Base-by-base conservation (phyloP, 1,284 basidiomycete genomes). In the Austroboletus novae-zelandiae region DNA sequence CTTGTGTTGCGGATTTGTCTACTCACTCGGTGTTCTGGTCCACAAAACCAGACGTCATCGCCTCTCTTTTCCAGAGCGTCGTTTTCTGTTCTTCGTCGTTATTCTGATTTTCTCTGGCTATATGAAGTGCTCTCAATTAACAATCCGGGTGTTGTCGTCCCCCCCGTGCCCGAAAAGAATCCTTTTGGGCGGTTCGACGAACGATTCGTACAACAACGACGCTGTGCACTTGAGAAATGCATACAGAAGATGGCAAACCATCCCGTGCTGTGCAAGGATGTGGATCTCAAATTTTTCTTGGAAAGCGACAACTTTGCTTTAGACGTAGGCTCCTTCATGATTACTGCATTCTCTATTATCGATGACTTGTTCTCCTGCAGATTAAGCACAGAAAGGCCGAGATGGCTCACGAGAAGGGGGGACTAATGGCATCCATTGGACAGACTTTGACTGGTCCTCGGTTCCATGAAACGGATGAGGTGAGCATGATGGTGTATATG, bases 91-190 rank as follows among this genome's bases (percentile, higher is more conserved):
- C 82, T 99, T 8, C 83, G 96, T 17, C 86, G 96, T 20, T 99
- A 97, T 71, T 93, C 91, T 18, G 97, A 99, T 70, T 99, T 99
- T 65, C 78, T 98, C 18, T 99, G 97, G 96, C 73, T 99, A 1
- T 97, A 92, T 67, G 94, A 96, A 61, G 86, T 88, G 0, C 78
- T 99, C 1, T 89, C 87, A 0, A 68, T 76, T 61, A 98, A 98
- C 72, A 98, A 99, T 64, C 95, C 97, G 1, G 97, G 96, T 4
- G 94, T 98, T 5, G 90, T 99, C 43, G 92, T 99, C 0, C 97
- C 96, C 5, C 95, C 96, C 0, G 91, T 92, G 1, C 96, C 96
- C 0, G 96, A 96, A 70, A 99, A 99, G 77, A 94, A 90, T 57
- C 75, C 91, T 0, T 91, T 97, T 60, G 92, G 89, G 6, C 81